A percentile compares a stretch with the other conserved stretches of the same genome.
These are phyloP conservation scores for Exophiala bonariae DNA, from an alignment of 2,329 filamentous ascomycete species.

Conservation along the genomic window DNA sequence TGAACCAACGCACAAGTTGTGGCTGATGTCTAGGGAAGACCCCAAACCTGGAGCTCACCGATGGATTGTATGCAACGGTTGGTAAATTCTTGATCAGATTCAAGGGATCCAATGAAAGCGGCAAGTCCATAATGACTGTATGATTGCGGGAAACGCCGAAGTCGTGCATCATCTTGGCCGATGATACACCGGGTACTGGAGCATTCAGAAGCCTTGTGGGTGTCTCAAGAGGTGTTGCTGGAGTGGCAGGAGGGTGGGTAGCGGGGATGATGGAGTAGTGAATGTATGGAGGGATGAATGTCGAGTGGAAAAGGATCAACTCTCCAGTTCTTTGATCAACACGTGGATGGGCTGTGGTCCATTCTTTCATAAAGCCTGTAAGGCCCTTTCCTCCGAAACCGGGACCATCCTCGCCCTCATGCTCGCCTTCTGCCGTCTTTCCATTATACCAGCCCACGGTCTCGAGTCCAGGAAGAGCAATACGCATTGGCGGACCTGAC, in stretches of 20 bases:
- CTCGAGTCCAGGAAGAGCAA: constrained; percentile 63
- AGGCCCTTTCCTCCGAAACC: constrained; percentile 57
- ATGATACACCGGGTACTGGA: constrained; percentile 60
- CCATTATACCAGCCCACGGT: constrained; percentile 73
- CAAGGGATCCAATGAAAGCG: constrained; percentile 63
- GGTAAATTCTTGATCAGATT: constrained; percentile 59
- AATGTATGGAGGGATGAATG: constrained; percentile 65
- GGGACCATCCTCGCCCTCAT: constrained; percentile 26
- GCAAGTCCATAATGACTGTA: constrained; percentile 69
- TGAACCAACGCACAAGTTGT: constrained; percentile 62
- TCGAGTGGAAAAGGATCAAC: constrained; percentile 67
- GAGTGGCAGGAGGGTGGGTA: constrained; percentile 33
- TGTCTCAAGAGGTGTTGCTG: constrained; percentile 26
- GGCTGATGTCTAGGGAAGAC: constrained; percentile 65
- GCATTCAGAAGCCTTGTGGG: constrained; percentile 47
- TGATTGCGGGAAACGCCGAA: constrained; percentile 66
- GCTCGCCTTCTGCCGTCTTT: constrained; percentile 48
- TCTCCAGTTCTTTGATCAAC: constrained; percentile 66
- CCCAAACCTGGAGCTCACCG: constrained; percentile 62
- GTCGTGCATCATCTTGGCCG: constrained; percentile 74
- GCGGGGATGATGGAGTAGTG: constrained; percentile 62
- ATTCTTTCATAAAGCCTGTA: constrained; percentile 65
- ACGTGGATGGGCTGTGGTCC: constrained; percentile 68
- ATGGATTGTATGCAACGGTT: constrained; percentile 60
- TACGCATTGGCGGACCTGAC: constrained; percentile 67